phyloP scores from a whole-genome alignment of 441 rosid genomes.

The Breynia disticha region DNA sequence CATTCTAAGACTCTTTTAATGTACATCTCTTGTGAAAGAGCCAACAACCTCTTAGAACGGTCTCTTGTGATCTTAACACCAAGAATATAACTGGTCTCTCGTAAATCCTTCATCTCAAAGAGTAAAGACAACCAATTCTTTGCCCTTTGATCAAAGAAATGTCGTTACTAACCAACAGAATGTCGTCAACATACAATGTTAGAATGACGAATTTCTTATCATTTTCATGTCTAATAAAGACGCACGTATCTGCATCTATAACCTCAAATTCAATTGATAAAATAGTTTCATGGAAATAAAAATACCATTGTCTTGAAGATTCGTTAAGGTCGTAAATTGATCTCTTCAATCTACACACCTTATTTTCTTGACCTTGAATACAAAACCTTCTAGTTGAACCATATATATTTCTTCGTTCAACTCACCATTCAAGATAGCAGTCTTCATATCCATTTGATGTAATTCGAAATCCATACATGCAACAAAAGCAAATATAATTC shows the following conservation, averaged over 20 bases:
- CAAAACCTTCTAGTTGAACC: background rate
- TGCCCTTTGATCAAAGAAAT: background rate
- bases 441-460: constrained; percentile 5
- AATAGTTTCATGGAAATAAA: background rate
- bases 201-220: constrained; percentile 1
- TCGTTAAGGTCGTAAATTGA: constrained; percentile 3
- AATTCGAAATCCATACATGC: constrained; percentile 1
- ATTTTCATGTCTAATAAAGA: background rate
- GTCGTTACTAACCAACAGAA: constrained; percentile 1
- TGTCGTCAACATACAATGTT: background rate
- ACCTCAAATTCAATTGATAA: background rate
- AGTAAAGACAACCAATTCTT: background rate
- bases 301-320: background rate
- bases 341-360: background rate
- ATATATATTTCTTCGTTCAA: background rate
- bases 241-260: background rate
- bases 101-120: background rate
- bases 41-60: constrained; percentile 2
- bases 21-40: constrained; percentile 2
- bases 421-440: background rate
- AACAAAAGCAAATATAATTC: background rate
- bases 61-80: constrained; percentile 1
- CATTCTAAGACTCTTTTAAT: background rate
- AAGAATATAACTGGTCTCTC: too few relatives aligned
- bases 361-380: background rate